Base-by-base conservation (phyloP, 129 eudicot species). In the Lactuca saligna region DNA sequence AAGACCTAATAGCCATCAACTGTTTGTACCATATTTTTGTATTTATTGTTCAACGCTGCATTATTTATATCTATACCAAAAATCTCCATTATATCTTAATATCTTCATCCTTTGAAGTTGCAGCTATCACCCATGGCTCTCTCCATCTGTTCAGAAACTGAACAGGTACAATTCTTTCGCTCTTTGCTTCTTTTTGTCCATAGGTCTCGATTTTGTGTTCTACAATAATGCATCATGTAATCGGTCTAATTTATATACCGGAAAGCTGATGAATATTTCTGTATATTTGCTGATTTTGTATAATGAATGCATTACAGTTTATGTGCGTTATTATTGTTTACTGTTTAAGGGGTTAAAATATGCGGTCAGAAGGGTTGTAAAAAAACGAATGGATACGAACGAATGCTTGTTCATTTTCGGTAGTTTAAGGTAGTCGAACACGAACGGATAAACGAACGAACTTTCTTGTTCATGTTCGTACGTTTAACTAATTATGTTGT, bases 101-200 rank as follows among this genome's bases (percentile, higher is more conserved):
- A 58, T 61, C 74, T 38, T 76, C 64, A 61, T 29, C 51, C 75
- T 69, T 62, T 69, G 71, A 69, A 69, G 75, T 70, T 53, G 58
- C 59, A 69, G 65, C 41, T 41, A 8, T 69, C 54, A 42, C 38
- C 44, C 80, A 76, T 76, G 81, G 81, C 81, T 41, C 65, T 9
- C 51, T n/a, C 69, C 32, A 42, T 12, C 39, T 10, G 35, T 31
- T 49, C 2, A 8, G 66, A 76, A 5, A 39, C 71, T 29, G 59
- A 41, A 44, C 57, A 69, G 81, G 81, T 69, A 67, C 15, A 4
- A 14, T 12, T 3, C 59, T 38, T 66, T 13, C n/a, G 9, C 25
- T 17, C 50, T 65, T 41, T 7, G 31, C 8, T 16, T 17, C 58
- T 65, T 41, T 11, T 2, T 13, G 32, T 63, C 8, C 58, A 7